phyloP scores from a whole-genome alignment of 306 rosid genomes.

The Phaseolus lunatus region DNA sequence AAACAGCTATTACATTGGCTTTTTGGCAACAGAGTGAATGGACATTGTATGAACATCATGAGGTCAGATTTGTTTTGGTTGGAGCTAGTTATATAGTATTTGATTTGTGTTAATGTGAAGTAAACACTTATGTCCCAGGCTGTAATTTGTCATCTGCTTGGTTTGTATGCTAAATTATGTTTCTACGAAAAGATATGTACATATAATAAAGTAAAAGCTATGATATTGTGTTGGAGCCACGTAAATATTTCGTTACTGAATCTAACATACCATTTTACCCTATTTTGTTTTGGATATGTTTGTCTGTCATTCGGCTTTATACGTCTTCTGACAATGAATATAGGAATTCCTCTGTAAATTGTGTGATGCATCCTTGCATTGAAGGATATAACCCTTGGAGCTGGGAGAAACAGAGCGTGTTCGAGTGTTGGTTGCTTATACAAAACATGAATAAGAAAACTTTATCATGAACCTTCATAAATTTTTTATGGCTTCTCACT shows the following conservation, averaged over 20 bases:
- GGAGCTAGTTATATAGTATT: constrained; percentile 25
- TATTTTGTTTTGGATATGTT: not conserved
- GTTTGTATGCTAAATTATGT: constrained; percentile 27
- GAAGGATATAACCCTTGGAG: not conserved
- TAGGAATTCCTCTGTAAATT: not conserved
- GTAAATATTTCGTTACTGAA: not conserved
- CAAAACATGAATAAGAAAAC: not conserved
- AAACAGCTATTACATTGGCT: constrained; percentile 12
- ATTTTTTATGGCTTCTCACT: not conserved
- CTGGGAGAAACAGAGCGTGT: not conserved
- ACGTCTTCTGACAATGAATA: not conserved
- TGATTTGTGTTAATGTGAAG: constrained; percentile 22
- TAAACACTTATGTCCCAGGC: constrained; percentile 29
- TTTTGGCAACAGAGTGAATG: constrained; percentile 3
- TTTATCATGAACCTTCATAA: not conserved
- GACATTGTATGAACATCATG: constrained; percentile 10
- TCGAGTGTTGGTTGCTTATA: not conserved
- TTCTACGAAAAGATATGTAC: not conserved
- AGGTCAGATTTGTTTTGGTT: constrained; percentile 33
- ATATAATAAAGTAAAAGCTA: constrained; percentile 16
- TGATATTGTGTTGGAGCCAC: constrained; percentile 12
- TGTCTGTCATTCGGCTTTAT: not conserved
- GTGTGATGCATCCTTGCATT: not conserved
- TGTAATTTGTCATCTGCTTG: constrained; percentile 4
- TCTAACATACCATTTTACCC: not conserved